Conservation (phyloP, 2,329 filamentous ascomycete species). For the Cordyceps militaris region DNA sequence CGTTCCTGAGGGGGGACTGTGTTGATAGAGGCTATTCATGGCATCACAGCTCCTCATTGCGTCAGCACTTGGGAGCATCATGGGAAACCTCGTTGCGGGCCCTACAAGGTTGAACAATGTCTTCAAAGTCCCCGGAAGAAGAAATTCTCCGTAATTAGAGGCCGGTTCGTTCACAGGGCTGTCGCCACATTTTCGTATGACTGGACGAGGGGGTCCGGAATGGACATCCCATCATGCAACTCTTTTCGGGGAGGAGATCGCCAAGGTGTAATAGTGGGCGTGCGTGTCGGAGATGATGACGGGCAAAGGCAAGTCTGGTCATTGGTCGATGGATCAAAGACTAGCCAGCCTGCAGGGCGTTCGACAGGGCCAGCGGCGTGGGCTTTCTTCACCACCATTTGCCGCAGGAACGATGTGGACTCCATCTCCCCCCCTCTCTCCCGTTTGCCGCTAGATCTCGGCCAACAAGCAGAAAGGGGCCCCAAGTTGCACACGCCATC, state of each 20-base stretch:
- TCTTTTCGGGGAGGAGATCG: not conserved
- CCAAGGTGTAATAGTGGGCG: not conserved
- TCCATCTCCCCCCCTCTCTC: not conserved
- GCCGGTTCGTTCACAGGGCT: not conserved
- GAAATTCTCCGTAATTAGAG: not conserved
- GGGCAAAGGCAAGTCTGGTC: not conserved
- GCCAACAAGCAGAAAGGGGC: not conserved
- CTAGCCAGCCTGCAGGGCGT: not conserved
- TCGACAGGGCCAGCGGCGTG: not conserved
- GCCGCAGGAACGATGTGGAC: not conserved
- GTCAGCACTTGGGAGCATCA: conserved; percentile 2
- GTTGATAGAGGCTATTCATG: not conserved
- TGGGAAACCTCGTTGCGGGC: not conserved
- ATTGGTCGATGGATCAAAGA: not conserved
- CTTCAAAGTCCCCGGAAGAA: not conserved
- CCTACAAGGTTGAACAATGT: not conserved
- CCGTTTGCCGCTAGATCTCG: not conserved
- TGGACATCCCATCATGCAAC: not conserved
- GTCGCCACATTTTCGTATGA: not conserved
- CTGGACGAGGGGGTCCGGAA: conserved; percentile 9
- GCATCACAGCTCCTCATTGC: not conserved
- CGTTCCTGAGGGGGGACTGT: not conserved
- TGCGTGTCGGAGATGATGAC: not conserved
- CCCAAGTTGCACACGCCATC: not conserved
- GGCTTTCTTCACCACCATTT: not conserved